Evolutionary conservation across 2,329 filamentous ascomycete species (phyloP), one percentile per base, ranked within the genome.

Genomic region (Ambrosiella cleistominuta): DNA sequence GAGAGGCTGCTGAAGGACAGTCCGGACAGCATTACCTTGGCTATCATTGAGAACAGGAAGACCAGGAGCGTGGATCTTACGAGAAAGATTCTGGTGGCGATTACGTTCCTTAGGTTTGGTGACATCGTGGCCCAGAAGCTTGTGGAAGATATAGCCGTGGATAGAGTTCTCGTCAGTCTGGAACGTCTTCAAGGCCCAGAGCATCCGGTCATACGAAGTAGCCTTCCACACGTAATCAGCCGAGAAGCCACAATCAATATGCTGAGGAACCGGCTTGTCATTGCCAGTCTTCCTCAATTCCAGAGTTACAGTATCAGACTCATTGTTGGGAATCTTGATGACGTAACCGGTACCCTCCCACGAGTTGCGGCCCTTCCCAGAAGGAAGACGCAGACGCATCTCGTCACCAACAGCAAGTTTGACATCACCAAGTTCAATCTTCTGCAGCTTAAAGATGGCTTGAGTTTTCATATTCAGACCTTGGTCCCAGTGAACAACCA

Each of bases 151-250:
- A 71, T 96, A 98, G 42, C 93, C 93, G 19, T 93, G 97, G 49
- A 98, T 91, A 66, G 90, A 96, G 85, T 95, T 87, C 70, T 98
- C 93, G 65, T 98, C 91, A 50, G 97, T 83, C 5, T 93, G 93
- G 68, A 98, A 98, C 0, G 88, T 97, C 76, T 96, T 97, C 91
- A 98, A 97, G 57, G 93, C 94, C 63, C 90, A 82, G 70, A 98
- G 93, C 93, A 98, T 98, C 62, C 93, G 90, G 67, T 98, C 93
- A 68, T 98, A 98, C 0, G 91, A 97, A 0, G 94, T 98, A 12
- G 94, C 93, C 69, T 98, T 98, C 93, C 93, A 98, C 58, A 98
- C 93, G 67, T 98, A 98, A 69, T 98, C 93, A 63, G 91, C 93
- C 13, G 89, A 95, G 71, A 98, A 98, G 70, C 96, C 95, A 71